Percentiles rank a stretch among this genome's conserved stretches.
These are phyloP conservation scores for Tympanopsis confertula DNA, from an alignment of 2,329 filamentous ascomycete species.

Conservation along the genomic window DNA sequence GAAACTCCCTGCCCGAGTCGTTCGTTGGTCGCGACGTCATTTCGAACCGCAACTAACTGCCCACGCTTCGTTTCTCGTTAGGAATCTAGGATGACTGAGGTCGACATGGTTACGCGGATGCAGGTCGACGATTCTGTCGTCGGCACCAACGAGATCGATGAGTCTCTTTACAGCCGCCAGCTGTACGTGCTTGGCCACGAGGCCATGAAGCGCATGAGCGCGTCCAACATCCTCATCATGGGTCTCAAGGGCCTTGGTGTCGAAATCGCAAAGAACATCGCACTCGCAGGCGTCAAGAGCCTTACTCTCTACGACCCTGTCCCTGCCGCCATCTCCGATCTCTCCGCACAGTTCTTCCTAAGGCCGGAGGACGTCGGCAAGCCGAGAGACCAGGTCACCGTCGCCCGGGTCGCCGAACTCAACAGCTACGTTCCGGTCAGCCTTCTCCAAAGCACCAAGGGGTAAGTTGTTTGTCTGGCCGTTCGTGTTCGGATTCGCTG, in stretches of 20 bases:
- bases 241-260: constrained; percentile 90
- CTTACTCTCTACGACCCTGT: constrained; percentile 84
- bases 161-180: constrained; percentile 64
- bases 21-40: too few species aligned
- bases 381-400: constrained; percentile 75
- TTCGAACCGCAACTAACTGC: constrained; percentile 5
- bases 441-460: constrained; percentile 47
- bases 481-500: too few species aligned
- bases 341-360: constrained; percentile 96
- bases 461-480: background rate
- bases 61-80: constrained; percentile 11
- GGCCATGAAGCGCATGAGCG: constrained; percentile 98
- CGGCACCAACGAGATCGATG: constrained; percentile 52
- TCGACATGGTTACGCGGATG: constrained; percentile 53
- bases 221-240: constrained; percentile 84
- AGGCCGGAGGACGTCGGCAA: constrained; percentile 80
- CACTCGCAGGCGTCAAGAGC: constrained; percentile 94
- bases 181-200: constrained; percentile 62
- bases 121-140: constrained; percentile 51
- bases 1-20: constrained; percentile 4
- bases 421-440: constrained; percentile 91
- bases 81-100: constrained; percentile 41
- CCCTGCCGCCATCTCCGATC: constrained; percentile 71
- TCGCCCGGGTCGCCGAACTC: constrained; percentile 80
- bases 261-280: constrained; percentile 97